A percentile compares a stretch with the other conserved stretches of the same genome.
phyloP scores from a whole-genome alignment of 495 filamentous ascomycete species.

The Aspergillus coremiiformis region DNA sequence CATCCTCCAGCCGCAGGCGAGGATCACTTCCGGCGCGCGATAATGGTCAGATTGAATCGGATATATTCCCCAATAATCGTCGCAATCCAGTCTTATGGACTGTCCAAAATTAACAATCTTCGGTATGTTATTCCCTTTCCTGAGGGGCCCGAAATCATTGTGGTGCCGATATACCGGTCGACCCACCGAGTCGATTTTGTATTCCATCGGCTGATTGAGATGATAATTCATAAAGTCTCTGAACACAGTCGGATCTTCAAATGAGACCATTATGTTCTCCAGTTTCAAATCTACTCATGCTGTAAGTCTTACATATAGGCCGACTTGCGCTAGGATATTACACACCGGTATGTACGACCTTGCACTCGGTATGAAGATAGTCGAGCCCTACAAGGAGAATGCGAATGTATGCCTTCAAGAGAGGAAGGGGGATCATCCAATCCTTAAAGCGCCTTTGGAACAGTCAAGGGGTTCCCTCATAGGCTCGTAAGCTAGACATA shows the following conservation, averaged over 20 bases:
- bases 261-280: conserved; percentile 29
- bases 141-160: conserved; percentile 26
- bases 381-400: conserved; percentile 31
- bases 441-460: conserved; percentile 21
- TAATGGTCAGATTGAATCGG: conserved; percentile 33
- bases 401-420: conserved; percentile 25
- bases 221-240: conserved; percentile 19
- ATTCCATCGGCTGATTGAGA: conserved; percentile 18
- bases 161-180: conserved; percentile 23
- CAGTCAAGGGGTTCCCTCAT: conserved; percentile 27
- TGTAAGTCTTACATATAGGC: too few species aligned
- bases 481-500: conserved; percentile 30
- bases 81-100: conserved; percentile 49
- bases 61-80: conserved; percentile 10
- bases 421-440: conserved; percentile 10
- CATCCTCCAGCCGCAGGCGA: conserved; percentile 29
- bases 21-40: conserved; percentile 33
- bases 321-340: too few species aligned
- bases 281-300: conserved; percentile 32
- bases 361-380: conserved; percentile 31
- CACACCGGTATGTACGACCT: conserved; percentile 21
- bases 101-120: conserved; percentile 83
- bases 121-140: conserved; percentile 14
- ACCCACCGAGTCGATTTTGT: conserved; percentile 17
- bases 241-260: conserved; percentile 27